Conservation (phyloP, 169 alveolate genomes). For the Plasmodium falciparum region DNA sequence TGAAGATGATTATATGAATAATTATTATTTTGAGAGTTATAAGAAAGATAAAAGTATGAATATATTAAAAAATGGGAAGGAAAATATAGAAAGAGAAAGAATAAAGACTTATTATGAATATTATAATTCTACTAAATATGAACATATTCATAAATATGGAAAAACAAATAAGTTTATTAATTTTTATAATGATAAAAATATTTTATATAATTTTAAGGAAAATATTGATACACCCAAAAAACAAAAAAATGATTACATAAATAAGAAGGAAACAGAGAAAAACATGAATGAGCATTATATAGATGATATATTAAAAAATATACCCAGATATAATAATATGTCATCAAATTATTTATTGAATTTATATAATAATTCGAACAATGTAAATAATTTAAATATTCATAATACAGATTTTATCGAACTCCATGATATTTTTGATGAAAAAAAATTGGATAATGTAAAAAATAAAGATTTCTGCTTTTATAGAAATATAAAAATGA, state of each 20-base stretch:
- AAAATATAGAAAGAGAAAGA: background rate
- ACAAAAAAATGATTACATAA: background rate
- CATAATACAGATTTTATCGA: constrained; percentile 69
- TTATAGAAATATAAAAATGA: constrained; percentile 39
- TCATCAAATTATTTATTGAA: constrained; percentile 21
- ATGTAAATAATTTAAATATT: constrained; percentile 20
- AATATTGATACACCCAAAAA: background rate
- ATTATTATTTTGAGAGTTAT: background rate
- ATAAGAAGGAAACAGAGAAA: background rate
- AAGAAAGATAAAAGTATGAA: background rate
- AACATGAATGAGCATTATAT: background rate
- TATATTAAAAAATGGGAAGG: background rate
- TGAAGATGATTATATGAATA: too few relatives aligned
- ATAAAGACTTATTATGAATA: constrained; percentile 39
- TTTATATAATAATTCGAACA: constrained; percentile 12
- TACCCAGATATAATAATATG: background rate
- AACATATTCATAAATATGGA: constrained; percentile 13
- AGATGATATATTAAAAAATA: constrained; percentile 2
- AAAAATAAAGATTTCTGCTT: constrained; percentile 63
- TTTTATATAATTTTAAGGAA: background rate
- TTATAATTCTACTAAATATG: constrained; percentile 30
- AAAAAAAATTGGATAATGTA: constrained; percentile 18
- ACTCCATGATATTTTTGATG: constrained; percentile 57
- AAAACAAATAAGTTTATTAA: constrained; percentile 20
- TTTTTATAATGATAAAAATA: constrained; percentile 26